These are phyloP conservation scores for Heliamphora exappendiculata DNA, from an alignment of 148 eudicot species.

Conservation along the genomic window DNA sequence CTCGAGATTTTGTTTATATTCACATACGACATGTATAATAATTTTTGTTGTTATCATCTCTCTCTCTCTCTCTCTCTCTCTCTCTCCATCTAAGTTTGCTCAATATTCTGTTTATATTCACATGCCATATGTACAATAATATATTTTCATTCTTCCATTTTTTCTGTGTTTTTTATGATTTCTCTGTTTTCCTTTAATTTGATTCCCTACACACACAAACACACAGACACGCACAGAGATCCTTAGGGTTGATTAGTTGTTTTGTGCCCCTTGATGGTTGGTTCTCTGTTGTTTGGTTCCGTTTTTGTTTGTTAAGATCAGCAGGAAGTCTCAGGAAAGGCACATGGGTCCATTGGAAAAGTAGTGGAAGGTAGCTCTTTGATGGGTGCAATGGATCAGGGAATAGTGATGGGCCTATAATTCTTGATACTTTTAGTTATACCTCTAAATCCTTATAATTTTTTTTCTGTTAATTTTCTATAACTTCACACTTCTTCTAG, in stretches of 20 bases:
- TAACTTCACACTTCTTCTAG: too few relatives aligned
- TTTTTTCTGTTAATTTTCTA: not conserved
- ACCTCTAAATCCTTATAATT: not conserved
- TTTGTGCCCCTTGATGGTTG: not conserved
- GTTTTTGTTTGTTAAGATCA: constrained; percentile 5
- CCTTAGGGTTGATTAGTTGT: not conserved
- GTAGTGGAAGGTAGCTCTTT: not conserved
- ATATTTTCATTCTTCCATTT: not conserved
- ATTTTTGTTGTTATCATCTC: not conserved
- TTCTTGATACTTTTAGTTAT: not conserved
- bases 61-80: not conserved
- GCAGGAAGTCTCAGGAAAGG: not conserved
- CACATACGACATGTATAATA: not conserved
- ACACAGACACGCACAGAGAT: not conserved
- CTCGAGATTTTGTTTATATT: not conserved
- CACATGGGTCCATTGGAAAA: not conserved
- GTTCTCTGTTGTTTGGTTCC: not conserved
- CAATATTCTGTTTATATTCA: not conserved
- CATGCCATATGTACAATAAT: not conserved
- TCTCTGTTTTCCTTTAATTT: not conserved
- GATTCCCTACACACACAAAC: not conserved
- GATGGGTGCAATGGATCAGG: not conserved
- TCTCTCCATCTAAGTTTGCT: not conserved
- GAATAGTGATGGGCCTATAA: not conserved
- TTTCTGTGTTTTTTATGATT: not conserved